Percentiles rank a stretch among this genome's conserved stretches.
Conservation (phyloP, 2,329 filamentous ascomycete genomes). For the Arthrobotrys sphaeroides region DNA sequence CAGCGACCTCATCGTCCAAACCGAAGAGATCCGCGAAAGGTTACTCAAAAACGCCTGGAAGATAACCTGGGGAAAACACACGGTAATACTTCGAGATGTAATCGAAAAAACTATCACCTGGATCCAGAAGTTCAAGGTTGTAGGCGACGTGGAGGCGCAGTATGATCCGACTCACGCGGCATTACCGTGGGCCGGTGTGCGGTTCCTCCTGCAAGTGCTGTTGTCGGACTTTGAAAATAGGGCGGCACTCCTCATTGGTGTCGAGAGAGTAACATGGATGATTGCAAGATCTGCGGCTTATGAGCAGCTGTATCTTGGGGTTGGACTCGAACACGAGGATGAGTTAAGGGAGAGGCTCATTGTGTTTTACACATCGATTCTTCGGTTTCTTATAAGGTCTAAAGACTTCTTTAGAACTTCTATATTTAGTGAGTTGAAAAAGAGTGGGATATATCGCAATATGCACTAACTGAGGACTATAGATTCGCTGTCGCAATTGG, state of each 20-base stretch:
- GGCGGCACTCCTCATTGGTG: background rate
- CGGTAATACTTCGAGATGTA: conserved; percentile 58
- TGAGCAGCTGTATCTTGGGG: conserved; percentile 9
- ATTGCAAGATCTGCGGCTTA: conserved; percentile 1
- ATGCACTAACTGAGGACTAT: background rate
- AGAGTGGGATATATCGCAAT: background rate
- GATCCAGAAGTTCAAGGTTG: conserved; percentile 58
- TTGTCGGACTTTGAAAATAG: conserved; percentile 2
- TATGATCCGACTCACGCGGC: conserved; percentile 57
- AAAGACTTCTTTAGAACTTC: conserved; percentile 1
- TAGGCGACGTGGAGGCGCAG: conserved; percentile 57
- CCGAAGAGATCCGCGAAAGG: background rate
- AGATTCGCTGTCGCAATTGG: background rate
- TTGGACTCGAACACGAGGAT: background rate
- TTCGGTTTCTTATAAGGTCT: conserved; percentile 7
- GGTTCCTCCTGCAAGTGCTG: conserved; percentile 51
- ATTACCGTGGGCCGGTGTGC: conserved; percentile 58
- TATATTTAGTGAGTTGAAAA: background rate
- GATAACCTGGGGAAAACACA: conserved; percentile 2
- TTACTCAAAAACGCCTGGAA: conserved; percentile 34
- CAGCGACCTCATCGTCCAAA: background rate
- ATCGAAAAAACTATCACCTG: conserved; percentile 55
- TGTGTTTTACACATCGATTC: background rate
- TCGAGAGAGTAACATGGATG: conserved; percentile 11
- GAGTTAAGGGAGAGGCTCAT: background rate